Conservation (phyloP, 2,329 filamentous ascomycete genomes). For the Neospermospora avenae region DNA sequence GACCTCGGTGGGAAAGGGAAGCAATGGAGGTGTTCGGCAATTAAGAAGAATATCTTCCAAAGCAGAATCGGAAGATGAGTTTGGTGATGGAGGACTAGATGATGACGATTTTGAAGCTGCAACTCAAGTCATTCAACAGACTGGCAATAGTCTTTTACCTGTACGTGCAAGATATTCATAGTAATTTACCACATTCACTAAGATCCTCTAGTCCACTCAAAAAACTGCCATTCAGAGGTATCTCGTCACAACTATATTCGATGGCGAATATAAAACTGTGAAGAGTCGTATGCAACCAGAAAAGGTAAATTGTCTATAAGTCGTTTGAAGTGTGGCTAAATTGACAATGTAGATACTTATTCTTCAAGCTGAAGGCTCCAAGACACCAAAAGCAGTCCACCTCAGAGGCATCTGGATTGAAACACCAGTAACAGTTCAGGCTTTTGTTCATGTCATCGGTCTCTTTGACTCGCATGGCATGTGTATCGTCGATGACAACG, state of each 20-base stretch:
- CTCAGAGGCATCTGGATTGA: conserved; percentile 86
- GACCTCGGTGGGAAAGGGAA: neutral
- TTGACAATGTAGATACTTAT: conserved; percentile 61
- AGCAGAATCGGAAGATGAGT: conserved; percentile 65
- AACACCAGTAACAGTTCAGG: conserved; percentile 68
- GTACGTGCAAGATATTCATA: conserved; percentile 49
- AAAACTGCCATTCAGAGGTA: conserved; percentile 82
- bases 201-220: conserved; percentile 62
- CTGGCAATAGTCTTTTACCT: conserved; percentile 38
- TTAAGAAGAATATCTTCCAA: conserved; percentile 30
- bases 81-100: conserved; percentile 60
- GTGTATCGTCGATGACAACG: conserved; percentile 77
- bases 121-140: conserved; percentile 56
- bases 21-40: neutral
- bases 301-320: conserved; percentile 55
- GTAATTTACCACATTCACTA: conserved; percentile 48
- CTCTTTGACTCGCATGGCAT: conserved; percentile 65
- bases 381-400: conserved; percentile 63
- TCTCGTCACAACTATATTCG: conserved; percentile 70
- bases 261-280: conserved; percentile 64
- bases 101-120: conserved; percentile 74
- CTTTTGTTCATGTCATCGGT: conserved; percentile 85
- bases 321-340: conserved; percentile 7
- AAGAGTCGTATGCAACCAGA: conserved; percentile 59
- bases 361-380: conserved; percentile 75